A percentile compares a stretch with the other conserved stretches of the same genome.
Evolutionary conservation across 768 basidiomycete genomes (phyloP).

Genomic region (Pisolithus tinctorius): DNA sequence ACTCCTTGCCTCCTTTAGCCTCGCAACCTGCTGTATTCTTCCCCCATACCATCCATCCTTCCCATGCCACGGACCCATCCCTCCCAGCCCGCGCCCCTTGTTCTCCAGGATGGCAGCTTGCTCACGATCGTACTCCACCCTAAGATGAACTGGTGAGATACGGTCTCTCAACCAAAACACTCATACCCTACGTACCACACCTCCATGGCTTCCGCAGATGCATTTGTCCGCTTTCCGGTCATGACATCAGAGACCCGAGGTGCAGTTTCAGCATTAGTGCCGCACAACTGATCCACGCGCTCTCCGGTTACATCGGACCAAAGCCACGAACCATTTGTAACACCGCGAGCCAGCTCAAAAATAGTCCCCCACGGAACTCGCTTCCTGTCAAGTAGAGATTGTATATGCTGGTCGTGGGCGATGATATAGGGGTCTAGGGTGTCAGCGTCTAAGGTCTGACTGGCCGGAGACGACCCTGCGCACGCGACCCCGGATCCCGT

Average conservation of each 20-base stretch:
- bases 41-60: constrained; percentile 62
- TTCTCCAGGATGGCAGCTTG: constrained; percentile 55
- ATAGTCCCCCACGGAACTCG: constrained; percentile 36
- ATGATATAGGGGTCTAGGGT: constrained; percentile 23
- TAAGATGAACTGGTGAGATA: constrained; percentile 7
- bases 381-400: constrained; percentile 25
- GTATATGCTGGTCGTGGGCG: constrained; percentile 24
- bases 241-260: constrained; percentile 23
- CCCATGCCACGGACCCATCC: constrained; percentile 48
- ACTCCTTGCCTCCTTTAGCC: constrained; percentile 24
- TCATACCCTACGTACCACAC: constrained; percentile 8
- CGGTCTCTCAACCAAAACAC: neutral
- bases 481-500: constrained; percentile 2
- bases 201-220: constrained; percentile 7
- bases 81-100: constrained; percentile 50
- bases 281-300: constrained; percentile 24
- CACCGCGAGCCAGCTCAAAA: constrained; percentile 42
- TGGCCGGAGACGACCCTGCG: neutral
- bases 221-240: constrained; percentile 3
- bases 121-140: constrained; percentile 56
- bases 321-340: constrained; percentile 26
- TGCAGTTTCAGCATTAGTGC: constrained; percentile 27
- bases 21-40: constrained; percentile 51
- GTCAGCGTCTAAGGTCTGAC: neutral
- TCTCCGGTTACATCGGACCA: constrained; percentile 30